These are phyloP conservation scores for Phaeosphaeria sp. DNA, from an alignment of 2,329 filamentous ascomycete genomes.

Conservation along the genomic window DNA sequence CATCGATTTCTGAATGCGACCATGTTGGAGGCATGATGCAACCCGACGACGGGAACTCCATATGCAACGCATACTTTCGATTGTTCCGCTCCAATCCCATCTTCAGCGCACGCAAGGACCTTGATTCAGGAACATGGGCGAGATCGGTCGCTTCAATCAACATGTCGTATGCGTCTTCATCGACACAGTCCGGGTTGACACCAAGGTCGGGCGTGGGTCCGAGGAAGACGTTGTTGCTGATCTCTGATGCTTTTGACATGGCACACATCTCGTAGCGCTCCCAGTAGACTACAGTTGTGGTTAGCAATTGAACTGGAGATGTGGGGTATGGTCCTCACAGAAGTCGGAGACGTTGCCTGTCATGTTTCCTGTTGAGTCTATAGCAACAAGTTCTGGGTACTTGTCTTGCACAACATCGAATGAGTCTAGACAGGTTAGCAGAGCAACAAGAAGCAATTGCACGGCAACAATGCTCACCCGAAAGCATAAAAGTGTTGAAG, in stretches of 20 bases:
- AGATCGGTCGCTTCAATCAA: slow-evolving; percentile 89
- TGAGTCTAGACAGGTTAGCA: slow-evolving; percentile 31
- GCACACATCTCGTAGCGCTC: slow-evolving; percentile 91
- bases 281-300: slow-evolving; percentile 66
- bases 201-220: slow-evolving; percentile 81
- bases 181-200: slow-evolving; percentile 48
- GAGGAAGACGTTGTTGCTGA: slow-evolving; percentile 87
- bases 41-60: slow-evolving; percentile 94
- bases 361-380: slow-evolving; percentile 72
- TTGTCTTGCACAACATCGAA: slow-evolving; percentile 67
- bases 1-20: slow-evolving; percentile 82
- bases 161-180: slow-evolving; percentile 73
- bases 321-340: slow-evolving; percentile 54
- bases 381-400: slow-evolving; percentile 73
- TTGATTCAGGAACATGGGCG: slow-evolving; percentile 74
- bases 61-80: slow-evolving; percentile 56
- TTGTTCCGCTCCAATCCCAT: slow-evolving; percentile 58
- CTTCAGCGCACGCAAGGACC: slow-evolving; percentile 68
- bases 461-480: slow-evolving; percentile 53
- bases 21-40: slow-evolving; percentile 85
- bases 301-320: background rate
- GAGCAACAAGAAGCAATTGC: background rate
- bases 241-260: slow-evolving; percentile 90
- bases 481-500: slow-evolving; percentile 86
- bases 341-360: slow-evolving; percentile 87